Base-by-base conservation (phyloP, 495 filamentous ascomycete genomes). In the Hypoxylon trugodes region DNA sequence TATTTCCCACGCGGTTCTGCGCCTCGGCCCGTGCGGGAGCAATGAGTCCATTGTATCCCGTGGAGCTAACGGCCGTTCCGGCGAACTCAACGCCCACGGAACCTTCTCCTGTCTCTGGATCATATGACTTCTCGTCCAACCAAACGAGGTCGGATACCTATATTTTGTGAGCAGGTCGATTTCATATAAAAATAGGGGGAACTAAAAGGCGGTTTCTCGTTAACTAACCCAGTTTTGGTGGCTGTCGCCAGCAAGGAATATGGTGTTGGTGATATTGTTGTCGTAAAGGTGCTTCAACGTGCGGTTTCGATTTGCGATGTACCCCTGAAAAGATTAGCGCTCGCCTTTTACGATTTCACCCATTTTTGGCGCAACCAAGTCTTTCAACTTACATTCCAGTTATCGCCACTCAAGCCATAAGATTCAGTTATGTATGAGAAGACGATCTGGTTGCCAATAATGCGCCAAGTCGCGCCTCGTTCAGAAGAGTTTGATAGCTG, bases 31-130 rank as follows among this genome's bases (percentile, higher is more conserved):
- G 76, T 0, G 81, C 82, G 2, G 55, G 64, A 2, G 55, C 66
- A 25, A 83, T 73, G 6, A 74, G 71, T 41, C 79, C 77, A 55
- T 79, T 81, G 35, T 79, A 77, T 18, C 84, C 85, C 13, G 73
- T 73, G 13, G 81, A 85, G 30, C 77, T 78, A 36, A 90, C 87
- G 2, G 86, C 86, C 0, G 84, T 78, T 18, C 86, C 87, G 32
- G 83, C 87, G 57, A 90, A 87, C 68, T 90, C 87, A 41, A 89
- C 86, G 22, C 86, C 87, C 26, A 90, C 75, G 32, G 81, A 66
- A 0, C 87, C 87, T 6, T 66, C 72, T 10, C 87, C 87, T 1
- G 84, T 87, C 6, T 59, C 52, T 6, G 74, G 66, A 71, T 89
- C 74, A 72, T 89, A 89, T 0, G 75, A 69, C 40, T 82, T 73